These are phyloP conservation scores for Papiliotrema fonsecae DNA, from an alignment of 1,284 basidiomycete species.

Conservation along the genomic window DNA sequence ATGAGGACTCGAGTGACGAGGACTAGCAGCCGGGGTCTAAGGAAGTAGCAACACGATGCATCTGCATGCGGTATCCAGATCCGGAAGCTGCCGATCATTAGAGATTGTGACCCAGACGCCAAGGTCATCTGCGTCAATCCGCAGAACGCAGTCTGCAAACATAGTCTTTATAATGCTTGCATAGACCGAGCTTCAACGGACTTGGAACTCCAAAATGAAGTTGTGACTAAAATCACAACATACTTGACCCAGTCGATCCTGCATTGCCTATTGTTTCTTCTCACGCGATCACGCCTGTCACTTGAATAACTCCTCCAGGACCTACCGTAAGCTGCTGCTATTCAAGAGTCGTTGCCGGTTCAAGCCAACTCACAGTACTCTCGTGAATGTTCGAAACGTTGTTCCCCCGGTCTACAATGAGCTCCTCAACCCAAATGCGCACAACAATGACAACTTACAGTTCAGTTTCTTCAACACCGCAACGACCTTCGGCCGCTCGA, in stretches of 20 bases:
- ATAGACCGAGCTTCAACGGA: too few relatives aligned
- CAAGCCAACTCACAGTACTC: conserved; percentile 28
- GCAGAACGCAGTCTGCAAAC: too few relatives aligned
- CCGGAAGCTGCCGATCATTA: too few relatives aligned
- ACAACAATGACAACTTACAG: conserved; percentile 52
- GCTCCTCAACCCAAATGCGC: background rate
- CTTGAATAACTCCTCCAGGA: conserved; percentile 45
- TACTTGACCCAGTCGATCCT: background rate
- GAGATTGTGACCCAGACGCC: too few relatives aligned
- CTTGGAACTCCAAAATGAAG: too few relatives aligned
- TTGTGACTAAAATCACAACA: too few relatives aligned
- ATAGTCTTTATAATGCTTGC: too few relatives aligned
- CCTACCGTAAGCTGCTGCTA: conserved; percentile 18
- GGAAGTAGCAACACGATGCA: background rate
- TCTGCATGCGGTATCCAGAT: background rate
- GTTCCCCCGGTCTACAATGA: conserved; percentile 53
- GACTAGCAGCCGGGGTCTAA: too few relatives aligned
- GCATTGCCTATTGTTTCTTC: too few relatives aligned
- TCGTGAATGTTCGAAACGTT: conserved; percentile 45
- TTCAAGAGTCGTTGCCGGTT: background rate
- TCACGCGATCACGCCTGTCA: too few relatives aligned
- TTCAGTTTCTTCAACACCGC: conserved; percentile 81
- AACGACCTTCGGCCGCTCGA: conserved; percentile 53
- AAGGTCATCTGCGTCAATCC: too few relatives aligned
- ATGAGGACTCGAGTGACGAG: conserved; percentile 23